phyloP scores from a whole-genome alignment of 257 asterid genomes.

The Solanum chilense region DNA sequence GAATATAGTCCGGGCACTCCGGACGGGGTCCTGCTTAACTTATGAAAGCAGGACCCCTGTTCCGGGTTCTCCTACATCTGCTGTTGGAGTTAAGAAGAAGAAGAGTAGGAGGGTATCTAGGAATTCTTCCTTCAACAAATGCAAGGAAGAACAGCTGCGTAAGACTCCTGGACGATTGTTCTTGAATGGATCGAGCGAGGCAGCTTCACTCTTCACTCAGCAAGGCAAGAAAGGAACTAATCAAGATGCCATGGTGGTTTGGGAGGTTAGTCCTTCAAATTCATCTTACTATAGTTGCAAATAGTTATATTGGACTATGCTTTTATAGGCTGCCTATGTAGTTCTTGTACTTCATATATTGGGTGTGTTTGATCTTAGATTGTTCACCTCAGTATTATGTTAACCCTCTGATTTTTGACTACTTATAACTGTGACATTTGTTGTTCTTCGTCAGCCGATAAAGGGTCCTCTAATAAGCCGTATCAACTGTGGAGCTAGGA shows the following conservation, averaged over 20 bases:
- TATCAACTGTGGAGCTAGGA: neutral
- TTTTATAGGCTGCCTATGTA: neutral
- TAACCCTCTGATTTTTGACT: neutral
- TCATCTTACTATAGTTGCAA: neutral
- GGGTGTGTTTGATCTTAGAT: neutral
- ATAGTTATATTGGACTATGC: neutral
- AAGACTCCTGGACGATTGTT: conserved; percentile 72
- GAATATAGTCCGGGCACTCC: conserved; percentile 79
- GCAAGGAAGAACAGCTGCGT: conserved; percentile 60
- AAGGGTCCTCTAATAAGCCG: neutral
- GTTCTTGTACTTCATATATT: neutral
- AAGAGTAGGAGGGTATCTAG: conserved; percentile 47
- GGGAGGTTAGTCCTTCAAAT: conserved; percentile 64
- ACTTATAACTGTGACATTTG: neutral
- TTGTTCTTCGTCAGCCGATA: neutral
- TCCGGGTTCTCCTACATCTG: conserved; percentile 48
- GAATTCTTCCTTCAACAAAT: conserved; percentile 50
- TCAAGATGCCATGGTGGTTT: conserved; percentile 96
- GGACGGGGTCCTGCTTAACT: conserved; percentile 97
- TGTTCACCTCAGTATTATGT: neutral
- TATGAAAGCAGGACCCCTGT: conserved; percentile 79
- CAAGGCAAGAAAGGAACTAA: conserved; percentile 93
- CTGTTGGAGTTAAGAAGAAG: conserved; percentile 29
- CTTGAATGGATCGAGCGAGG: conserved; percentile 73
- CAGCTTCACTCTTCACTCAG: conserved; percentile 66